These are phyloP conservation scores for Neospermospora avenae DNA, from an alignment of 2,329 filamentous ascomycete genomes.

Conservation along the genomic window DNA sequence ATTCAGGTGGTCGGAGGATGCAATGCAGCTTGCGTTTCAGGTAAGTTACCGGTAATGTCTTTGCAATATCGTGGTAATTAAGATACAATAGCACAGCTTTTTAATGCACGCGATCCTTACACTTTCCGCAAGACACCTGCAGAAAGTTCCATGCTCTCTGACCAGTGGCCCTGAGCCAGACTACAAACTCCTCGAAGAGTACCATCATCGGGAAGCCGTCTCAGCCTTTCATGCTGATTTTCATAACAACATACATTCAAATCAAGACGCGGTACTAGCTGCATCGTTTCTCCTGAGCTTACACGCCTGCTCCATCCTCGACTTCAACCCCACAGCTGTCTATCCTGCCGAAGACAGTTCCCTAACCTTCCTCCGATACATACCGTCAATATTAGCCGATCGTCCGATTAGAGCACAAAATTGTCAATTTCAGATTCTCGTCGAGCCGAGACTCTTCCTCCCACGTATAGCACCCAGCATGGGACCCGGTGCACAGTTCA, in stretches of 20 bases:
- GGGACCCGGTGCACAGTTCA: constrained; percentile 16
- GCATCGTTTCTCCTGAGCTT: constrained; percentile 22
- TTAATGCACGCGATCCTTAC: constrained; percentile 21
- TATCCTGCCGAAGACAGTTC: constrained; percentile 16
- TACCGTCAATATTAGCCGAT: constrained; percentile 15
- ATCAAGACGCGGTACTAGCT: constrained; percentile 21
- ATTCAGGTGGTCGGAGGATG: constrained; percentile 16
- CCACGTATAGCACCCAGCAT: constrained; percentile 6
- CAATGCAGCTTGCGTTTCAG: constrained; percentile 20
- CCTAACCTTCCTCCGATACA: constrained; percentile 19
- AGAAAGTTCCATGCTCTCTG: constrained; percentile 1
- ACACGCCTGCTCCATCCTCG: constrained; percentile 15
- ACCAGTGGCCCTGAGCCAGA: constrained; percentile 2
- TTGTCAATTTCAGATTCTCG: constrained; percentile 10
- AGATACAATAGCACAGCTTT: constrained; percentile 16
- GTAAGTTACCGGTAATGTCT: neutral
- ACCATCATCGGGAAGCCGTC: constrained; percentile 20
- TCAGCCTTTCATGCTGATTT: constrained; percentile 16
- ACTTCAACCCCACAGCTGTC: constrained; percentile 14
- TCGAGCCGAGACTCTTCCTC: constrained; percentile 11
- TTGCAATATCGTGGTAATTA: neutral
- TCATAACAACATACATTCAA: constrained; percentile 5
- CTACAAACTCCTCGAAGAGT: constrained; percentile 11
- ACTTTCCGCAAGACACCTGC: constrained; percentile 16
- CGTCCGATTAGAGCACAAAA: neutral